Conservation (phyloP, 139 green algal genomes). For the Chlamydomonas sp. region DNA sequence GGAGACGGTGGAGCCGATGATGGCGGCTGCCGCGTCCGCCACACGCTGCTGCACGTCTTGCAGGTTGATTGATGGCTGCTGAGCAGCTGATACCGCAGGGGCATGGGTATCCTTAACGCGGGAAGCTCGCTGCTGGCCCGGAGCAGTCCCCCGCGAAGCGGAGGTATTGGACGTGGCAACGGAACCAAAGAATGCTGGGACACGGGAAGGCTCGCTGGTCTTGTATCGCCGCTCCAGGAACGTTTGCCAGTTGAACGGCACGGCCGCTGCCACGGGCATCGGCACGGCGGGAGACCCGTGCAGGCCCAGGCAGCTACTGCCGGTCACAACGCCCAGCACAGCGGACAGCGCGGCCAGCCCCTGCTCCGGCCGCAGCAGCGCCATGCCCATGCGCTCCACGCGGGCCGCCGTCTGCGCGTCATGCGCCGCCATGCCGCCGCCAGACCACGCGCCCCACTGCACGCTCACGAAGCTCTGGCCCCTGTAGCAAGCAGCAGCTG, state of each 20-base stretch:
- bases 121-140: neutral
- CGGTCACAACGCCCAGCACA: neutral
- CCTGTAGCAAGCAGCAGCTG: too few relatives aligned
- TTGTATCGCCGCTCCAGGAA: slow-evolving; percentile 24
- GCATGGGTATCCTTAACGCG: neutral
- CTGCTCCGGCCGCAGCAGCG: slow-evolving; percentile 53
- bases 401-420: slow-evolving; percentile 54
- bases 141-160: too few relatives aligned
- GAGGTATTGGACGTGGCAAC: too few relatives aligned
- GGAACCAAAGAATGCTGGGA: too few relatives aligned
- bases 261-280: slow-evolving; percentile 6
- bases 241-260: slow-evolving; percentile 44
- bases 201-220: too few relatives aligned
- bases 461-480: slow-evolving; percentile 57
- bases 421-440: slow-evolving; percentile 62
- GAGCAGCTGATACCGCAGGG: neutral
- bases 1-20: slow-evolving; percentile 56
- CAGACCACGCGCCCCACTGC: slow-evolving; percentile 88
- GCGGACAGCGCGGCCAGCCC: slow-evolving; percentile 18
- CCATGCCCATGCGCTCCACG: slow-evolving; percentile 69
- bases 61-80: neutral
- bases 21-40: slow-evolving; percentile 29
- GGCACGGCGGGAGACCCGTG: neutral
- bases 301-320: too few relatives aligned
- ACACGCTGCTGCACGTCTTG: slow-evolving; percentile 6